These are phyloP conservation scores for Metroxylon sagu DNA, from an alignment of 176 grass and related monocot genomes.

Conservation along the genomic window DNA sequence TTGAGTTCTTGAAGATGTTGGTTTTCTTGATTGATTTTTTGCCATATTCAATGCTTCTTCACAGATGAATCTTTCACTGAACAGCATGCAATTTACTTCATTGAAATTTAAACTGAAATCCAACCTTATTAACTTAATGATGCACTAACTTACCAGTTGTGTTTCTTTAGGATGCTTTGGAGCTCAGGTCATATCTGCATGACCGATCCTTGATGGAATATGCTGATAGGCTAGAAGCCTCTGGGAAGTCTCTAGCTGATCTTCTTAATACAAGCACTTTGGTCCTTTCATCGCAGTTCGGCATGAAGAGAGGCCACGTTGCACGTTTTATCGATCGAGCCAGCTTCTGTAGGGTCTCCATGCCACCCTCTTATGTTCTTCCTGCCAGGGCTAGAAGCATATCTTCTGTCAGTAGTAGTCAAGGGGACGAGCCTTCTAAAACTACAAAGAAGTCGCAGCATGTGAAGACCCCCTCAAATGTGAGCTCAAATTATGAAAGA, in stretches of 20 bases:
- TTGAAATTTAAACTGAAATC: not conserved
- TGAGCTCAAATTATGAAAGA: not conserved
- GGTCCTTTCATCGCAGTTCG: not conserved
- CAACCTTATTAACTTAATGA: not conserved
- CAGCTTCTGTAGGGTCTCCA: not conserved
- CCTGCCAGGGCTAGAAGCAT: not conserved
- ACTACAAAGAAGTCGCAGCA: not conserved
- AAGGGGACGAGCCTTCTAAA: not conserved
- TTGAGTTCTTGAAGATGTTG: too few relatives aligned
- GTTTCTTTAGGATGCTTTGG: not conserved
- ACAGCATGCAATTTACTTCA: not conserved
- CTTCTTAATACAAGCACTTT: not conserved
- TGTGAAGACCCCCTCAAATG: not conserved
- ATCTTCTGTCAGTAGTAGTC: not conserved
- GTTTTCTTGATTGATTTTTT: not conserved
- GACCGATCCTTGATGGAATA: constrained; percentile 6
- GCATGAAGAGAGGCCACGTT: constrained; percentile 3
- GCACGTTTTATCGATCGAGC: not conserved
- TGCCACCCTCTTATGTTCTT: not conserved
- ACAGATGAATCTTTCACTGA: too few relatives aligned
- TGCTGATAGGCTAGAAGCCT: not conserved
- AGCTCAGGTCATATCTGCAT: not conserved
- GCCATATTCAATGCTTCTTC: not conserved
- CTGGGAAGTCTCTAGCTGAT: not conserved
- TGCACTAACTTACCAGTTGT: not conserved